Evolutionary conservation across 176 grass and related monocot genomes (phyloP).

Genomic region (Bothriochloa decipiens): DNA sequence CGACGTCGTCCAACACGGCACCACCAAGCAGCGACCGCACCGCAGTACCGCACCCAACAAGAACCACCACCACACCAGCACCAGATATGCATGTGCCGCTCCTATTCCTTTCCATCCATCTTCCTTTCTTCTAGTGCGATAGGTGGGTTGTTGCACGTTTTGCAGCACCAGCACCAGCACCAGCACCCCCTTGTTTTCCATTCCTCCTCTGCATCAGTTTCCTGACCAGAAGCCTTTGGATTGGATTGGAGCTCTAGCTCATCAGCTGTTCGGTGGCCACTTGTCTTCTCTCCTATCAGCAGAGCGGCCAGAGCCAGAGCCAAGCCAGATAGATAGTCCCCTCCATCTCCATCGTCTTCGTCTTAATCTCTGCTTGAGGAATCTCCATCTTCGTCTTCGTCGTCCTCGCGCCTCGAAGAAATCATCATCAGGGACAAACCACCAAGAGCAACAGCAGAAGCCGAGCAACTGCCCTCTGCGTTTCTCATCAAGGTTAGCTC

Average conservation of each 20-base stretch:
- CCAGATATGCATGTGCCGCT: slow-evolving; percentile 24
- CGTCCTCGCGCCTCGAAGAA: neutral
- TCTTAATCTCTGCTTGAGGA: neutral
- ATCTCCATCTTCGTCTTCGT: no score
- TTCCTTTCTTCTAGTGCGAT: neutral
- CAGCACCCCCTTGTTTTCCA: neutral
- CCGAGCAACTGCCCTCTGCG: neutral
- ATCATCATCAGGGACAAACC: neutral
- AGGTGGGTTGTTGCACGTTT: slow-evolving; percentile 28
- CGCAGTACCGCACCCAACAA: neutral
- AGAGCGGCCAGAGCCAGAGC: neutral
- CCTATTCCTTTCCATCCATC: neutral
- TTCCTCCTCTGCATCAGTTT: neutral
- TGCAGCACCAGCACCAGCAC: neutral
- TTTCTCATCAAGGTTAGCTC: slow-evolving; percentile 5
- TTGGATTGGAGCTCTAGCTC: neutral
- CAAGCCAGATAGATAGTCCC: neutral
- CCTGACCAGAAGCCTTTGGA: neutral
- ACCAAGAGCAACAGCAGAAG: neutral
- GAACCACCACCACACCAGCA: neutral
- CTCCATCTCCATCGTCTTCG: neutral
- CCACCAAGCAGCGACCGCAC: slow-evolving; percentile 16
- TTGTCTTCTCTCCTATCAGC: neutral
- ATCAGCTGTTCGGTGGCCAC: neutral
- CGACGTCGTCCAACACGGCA: slow-evolving; percentile 34